Evolutionary conservation across 345 rosid genomes (phyloP), one percentile per base, ranked within the genome.

Genomic region (Carallia brachiata): DNA sequence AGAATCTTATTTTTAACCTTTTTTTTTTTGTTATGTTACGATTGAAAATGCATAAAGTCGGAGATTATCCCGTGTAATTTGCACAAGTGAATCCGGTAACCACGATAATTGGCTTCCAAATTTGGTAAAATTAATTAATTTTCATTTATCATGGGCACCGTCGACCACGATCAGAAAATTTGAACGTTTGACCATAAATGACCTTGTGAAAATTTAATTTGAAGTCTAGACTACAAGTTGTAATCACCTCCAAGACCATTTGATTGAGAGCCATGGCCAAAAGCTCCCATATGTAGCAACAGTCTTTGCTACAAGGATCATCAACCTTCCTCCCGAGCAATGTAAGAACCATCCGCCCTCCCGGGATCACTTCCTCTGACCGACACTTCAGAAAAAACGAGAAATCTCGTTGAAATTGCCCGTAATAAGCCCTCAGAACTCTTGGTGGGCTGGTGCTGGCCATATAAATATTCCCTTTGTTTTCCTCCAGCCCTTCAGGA

Each of bases 271-370:
- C 88, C 66, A 70, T 57, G 7, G 90, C 83, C 72, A 88, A 6
- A 52, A 86, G 88, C 67, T 86, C 84, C 86, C 83, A 88, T 18
- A 78, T 70, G 75, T 52, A 79, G 53, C 87, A 84, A 63, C 87
- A 73, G 63, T 84, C 90, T 54, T 72, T 78, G 74, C 85, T 77
- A 0, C 80, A 50, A 9, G 80, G 85, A 64, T 87, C 86, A 6
- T 79, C 77, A 44, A 85, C 80, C 71, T 62, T 79, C 52, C 90
- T 80, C 16, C 88, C 87, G 27, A 86, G 4, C 55, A 84, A 13
- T 6, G 85, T 82, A 23, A 85, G 64, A 34, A 86, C 82, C 90
- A 88, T 85, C 2, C 80, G 80, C 12, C 92, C 89, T 2, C 82
- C 82, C 1, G 53, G 9, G 37, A 79, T 80, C 69, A 88, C 1